Evolutionary conservation across 208 protist genomes (phyloP), one percentile per base, ranked within the genome.

Genomic region (Wallacemonas sp.): DNA sequence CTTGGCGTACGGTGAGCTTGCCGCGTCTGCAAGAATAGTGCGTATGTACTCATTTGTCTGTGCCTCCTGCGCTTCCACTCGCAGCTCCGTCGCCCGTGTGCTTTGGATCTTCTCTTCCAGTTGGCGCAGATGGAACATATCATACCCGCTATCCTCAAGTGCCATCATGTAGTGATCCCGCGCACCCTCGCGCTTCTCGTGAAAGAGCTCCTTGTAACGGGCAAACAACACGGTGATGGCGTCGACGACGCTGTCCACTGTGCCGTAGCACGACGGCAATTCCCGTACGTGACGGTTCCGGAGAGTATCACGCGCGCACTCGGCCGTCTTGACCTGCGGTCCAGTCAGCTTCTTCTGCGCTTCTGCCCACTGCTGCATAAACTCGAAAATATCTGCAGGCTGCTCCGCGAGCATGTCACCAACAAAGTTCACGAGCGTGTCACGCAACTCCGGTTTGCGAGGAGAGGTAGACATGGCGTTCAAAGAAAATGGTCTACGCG

Each of bases 61-160:
- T 41, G 29, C 21, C 61, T 73, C 45, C 13, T 53, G 12, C 10
- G 33, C 44, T 21, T 46, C 48, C 29, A 29, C 36, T 12, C 52
- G 61, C 5, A 22, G 24, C 32, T 46, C 38, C 12, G 26, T 24
- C 8, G 22, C 17, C 24, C 30, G 36, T 12, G 68, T 61, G 15
- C 57, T 52, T 3, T 67, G 34, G 34, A 73, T 60, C 2, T 41
- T 38, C 5, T 21, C 48, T 22, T 73, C 61, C 30, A 73, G 50
- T 9, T 63, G 26, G 2, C 41, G 68, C 12, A 68, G 53, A 9
- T 66, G 37, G 21, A 54, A 39, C 26, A 83, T 46, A 36, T 83
- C 78, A 22, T 59, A 57, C 33, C 78, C 73, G 50, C 78, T 83
- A 64, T 83, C 78, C 44, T 83, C 78, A 24, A 83, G 57, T 0